Evolutionary conservation across 2,329 filamentous ascomycete species (phyloP), one percentile per base, ranked within the genome.

Genomic region (Ophiosphaerella korrae): DNA sequence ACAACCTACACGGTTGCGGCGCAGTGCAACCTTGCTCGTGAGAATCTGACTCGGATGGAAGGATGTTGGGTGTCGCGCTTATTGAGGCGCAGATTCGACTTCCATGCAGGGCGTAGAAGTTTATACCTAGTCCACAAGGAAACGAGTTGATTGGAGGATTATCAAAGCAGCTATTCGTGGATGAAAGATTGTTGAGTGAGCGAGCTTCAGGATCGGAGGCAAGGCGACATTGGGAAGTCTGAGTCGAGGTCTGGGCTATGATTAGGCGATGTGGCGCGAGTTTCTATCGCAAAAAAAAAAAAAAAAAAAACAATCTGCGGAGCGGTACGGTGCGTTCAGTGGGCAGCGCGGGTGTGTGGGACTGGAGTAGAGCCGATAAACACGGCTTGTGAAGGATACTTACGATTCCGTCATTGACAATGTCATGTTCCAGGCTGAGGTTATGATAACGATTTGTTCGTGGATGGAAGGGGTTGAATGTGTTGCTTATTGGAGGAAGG

Each of bases 281-380:
- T 21, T 5, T 31, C n/a, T n/a, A 11, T 34, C 8, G 29, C 40
- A 31, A 14, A 29, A 21, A 18, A 18, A 18, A 21, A 21, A 21
- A 18, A 18, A 18, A 21, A 21, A 33, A 33, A 14, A 34, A 14
- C 26, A 32, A 46, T 29, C 26, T 6, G 40, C 43, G 44, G 44
- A 32, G 26, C 44, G 44, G 44, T 34, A 40, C 44, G 43, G 43
- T 38, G 35, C 36, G 44, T 42, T 14, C 41, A 18, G 41, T 35
- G 33, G 42, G 32, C 39, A 32, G 24, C 39, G 39, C 39, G 32
- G 12, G 11, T 11, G 12, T 32, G 40, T 14, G 24, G 33, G 42
- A 36, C 5, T 13, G 26, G 29, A 37, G 14, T 26, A 11, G 32
- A n/a, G 42, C 21, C 16, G 33, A 29, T 26, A 7, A 16, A 16